A percentile compares a stretch with the other conserved stretches of the same genome.
Evolutionary conservation across 2,329 filamentous ascomycete genomes (phyloP).

Genomic region (Neospermospora avenae): DNA sequence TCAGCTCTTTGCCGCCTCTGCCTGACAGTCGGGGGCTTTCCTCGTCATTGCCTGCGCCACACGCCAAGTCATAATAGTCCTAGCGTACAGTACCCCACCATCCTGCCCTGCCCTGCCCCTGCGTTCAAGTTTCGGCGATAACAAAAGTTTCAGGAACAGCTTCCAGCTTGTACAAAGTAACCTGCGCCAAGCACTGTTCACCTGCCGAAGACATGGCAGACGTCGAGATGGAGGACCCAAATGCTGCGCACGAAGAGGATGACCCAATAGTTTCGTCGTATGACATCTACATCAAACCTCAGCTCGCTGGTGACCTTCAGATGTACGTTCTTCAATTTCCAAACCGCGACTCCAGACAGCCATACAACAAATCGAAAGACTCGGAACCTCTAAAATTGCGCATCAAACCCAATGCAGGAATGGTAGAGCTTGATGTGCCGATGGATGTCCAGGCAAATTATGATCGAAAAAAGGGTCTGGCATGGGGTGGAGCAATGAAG

Average conservation of each 20-base stretch:
- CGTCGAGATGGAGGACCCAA: constrained; percentile 10
- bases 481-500: constrained; percentile 74
- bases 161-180: too few relatives aligned
- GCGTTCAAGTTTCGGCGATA: background rate
- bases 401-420: constrained; percentile 75
- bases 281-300: constrained; percentile 81
- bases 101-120: too few relatives aligned
- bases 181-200: too few relatives aligned
- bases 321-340: constrained; percentile 88
- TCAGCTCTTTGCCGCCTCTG: background rate
- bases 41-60: constrained; percentile 9
- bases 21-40: constrained; percentile 5
- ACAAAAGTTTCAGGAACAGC: constrained; percentile 4
- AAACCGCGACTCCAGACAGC: constrained; percentile 60
- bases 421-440: constrained; percentile 90
- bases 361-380: constrained; percentile 54
- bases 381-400: constrained; percentile 69
- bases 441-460: constrained; percentile 68
- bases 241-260: constrained; percentile 38
- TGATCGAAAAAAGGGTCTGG: constrained; percentile 76
- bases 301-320: constrained; percentile 57
- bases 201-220: constrained; percentile 19
- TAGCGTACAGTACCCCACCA: background rate
- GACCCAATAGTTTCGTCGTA: constrained; percentile 75
- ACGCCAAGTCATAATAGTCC: background rate